Evolutionary conservation across 2,329 filamentous ascomycete species (phyloP).

Genomic region (Cercospora sp.): DNA sequence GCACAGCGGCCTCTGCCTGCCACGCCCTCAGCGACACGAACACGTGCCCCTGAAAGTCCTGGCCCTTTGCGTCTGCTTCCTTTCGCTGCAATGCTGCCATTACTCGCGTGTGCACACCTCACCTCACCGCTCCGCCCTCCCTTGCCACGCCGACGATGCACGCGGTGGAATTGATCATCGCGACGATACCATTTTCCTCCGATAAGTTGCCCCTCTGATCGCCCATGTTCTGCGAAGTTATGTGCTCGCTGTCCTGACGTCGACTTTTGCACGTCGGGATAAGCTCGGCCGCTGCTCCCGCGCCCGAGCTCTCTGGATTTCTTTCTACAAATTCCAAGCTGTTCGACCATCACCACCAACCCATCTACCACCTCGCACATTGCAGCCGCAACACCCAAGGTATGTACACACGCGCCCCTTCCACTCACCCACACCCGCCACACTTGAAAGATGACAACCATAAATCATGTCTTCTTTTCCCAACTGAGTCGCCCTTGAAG

Average conservation of each 20-base stretch:
- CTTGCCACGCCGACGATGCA: neutral
- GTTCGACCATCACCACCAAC: neutral
- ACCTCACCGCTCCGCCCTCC: neutral
- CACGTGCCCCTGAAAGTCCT: neutral
- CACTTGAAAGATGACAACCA: conserved; percentile 68
- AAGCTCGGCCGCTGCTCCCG: neutral
- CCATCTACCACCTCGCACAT: neutral
- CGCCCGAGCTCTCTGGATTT: neutral
- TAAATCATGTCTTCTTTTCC: conserved; percentile 79
- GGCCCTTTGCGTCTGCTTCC: neutral
- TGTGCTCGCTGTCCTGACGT: neutral
- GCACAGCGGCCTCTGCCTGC: neutral
- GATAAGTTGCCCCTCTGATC: neutral
- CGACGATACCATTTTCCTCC: neutral
- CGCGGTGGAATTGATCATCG: neutral
- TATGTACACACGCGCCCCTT: neutral
- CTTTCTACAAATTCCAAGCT: conserved; percentile 3
- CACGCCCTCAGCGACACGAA: neutral
- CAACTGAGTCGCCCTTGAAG: conserved; percentile 86
- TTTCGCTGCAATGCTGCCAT: neutral
- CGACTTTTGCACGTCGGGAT: neutral
- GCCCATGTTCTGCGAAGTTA: neutral
- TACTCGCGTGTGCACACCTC: neutral
- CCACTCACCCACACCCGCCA: neutral
- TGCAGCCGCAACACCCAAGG: neutral